Evolutionary conservation across 768 basidiomycete species (phyloP), one percentile per base, ranked within the genome.

Genomic region (Leucogyrophana mollusca): DNA sequence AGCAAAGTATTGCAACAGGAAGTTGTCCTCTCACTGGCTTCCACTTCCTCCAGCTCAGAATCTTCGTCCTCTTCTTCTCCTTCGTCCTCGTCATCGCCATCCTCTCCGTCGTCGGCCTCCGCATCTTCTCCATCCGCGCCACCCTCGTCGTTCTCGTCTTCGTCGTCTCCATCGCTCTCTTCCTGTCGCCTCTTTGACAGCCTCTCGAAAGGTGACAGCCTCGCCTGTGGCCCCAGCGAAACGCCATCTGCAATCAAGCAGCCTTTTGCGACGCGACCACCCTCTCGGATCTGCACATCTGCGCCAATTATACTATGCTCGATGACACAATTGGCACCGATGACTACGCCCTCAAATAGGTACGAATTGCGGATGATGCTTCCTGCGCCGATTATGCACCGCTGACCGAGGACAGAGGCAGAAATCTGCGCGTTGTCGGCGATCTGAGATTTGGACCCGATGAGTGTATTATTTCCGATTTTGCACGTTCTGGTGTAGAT

Each of bases 241-340:
- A 94, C 93, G 14, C 79, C 85, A 53, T 94, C 88, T 0, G 83
- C 91, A 23, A 98, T 73, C 52, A 99, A 63, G 53, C 83, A 88
- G 0, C 96, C 95, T 25, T 72, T 73, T 9, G 79, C 78, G n/a
- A 99, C 70, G 4, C 61, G 68, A 45, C 80, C 81, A 35, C 75
- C 77, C 47, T 87, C 83, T 47, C 78, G 80, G 43, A 99, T 76
- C 24, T 67, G 66, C n/a, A 87, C 92, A 9, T 78, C 79, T 18
- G 82, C 73, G 3, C 94, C 95, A 17, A 99, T 65, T 47, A 98
- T 92, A 47, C 89, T 87, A 51, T 80, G 73, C 56, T 83, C 77
- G 40, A 98, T 71, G n/a, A 77, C 70, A 57, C 83, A 86, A 36
- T 81, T 77, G 45, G 84, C 74, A 22, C 84, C 90, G 43, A 97